Percentiles rank a stretch among this genome's conserved stretches.
phyloP scores from a whole-genome alignment of 139 green algal genomes.

The Zygnema cylindricum region DNA sequence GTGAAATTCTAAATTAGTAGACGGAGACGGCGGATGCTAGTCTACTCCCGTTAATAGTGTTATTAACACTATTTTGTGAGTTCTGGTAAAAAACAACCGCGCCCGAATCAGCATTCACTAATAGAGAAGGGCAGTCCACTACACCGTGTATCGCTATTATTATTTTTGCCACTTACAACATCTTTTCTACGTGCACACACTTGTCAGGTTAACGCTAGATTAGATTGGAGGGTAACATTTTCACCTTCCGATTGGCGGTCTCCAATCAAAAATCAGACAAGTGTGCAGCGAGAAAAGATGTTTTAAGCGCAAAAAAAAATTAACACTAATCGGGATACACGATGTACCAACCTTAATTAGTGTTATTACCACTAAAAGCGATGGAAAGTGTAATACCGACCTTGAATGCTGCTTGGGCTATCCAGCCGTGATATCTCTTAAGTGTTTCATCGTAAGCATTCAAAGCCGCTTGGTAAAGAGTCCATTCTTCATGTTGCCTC shows the following conservation, averaged over 20 bases:
- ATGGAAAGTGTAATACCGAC: not conserved
- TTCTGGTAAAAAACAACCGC: not conserved
- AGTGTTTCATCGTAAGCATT: slow-evolving; percentile 43
- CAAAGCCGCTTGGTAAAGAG: slow-evolving; percentile 12
- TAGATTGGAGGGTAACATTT: too few species aligned
- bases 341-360: not conserved
- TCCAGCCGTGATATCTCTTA: slow-evolving; percentile 52
- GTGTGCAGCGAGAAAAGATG: too few species aligned
- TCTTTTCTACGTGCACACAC: too few species aligned
- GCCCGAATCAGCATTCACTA: slow-evolving; percentile 2
- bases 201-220: too few species aligned
- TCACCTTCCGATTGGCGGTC: too few species aligned
- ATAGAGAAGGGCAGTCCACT: not conserved
- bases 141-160: too few species aligned
- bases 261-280: too few species aligned
- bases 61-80: too few species aligned
- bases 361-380: not conserved
- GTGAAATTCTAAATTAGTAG: too few species aligned
- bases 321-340: not conserved
- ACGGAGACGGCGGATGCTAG: too few species aligned
- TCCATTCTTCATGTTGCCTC: slow-evolving; percentile 33
- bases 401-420: slow-evolving; percentile 36
- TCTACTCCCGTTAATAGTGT: too few species aligned
- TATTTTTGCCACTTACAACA: too few species aligned
- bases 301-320: not conserved